These are phyloP conservation scores for Cornus suecica DNA, from an alignment of 148 eudicot genomes.

Conservation along the genomic window DNA sequence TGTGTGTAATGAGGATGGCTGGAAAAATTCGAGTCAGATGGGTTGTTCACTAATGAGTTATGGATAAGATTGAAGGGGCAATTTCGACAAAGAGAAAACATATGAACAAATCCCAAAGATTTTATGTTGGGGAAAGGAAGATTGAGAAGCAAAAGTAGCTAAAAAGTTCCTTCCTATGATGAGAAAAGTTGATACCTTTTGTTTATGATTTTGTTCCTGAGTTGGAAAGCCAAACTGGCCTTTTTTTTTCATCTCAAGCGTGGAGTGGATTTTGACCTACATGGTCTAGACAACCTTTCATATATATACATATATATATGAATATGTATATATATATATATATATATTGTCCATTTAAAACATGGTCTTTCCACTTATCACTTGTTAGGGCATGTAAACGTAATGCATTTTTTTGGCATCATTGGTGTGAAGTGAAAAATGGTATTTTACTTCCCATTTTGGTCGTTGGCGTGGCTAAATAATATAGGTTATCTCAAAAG, in stretches of 20 bases:
- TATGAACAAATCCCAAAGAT: conserved; percentile 21
- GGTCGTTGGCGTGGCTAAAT: neutral
- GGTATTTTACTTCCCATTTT: neutral
- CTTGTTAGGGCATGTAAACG: too few species aligned
- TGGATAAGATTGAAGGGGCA: conserved; percentile 19
- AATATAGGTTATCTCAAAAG: too few species aligned
- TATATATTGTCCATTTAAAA: neutral
- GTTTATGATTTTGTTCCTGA: conserved; percentile 19
- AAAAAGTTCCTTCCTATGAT: conserved; percentile 15
- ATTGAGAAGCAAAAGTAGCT: conserved; percentile 11
- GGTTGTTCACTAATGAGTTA: neutral
- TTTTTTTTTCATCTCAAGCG: conserved; percentile 12
- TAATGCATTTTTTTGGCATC: too few species aligned
- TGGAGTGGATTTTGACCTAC: conserved; percentile 13
- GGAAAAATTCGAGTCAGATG: too few species aligned
- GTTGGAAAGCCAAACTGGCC: conserved; percentile 25
- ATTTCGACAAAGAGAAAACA: conserved; percentile 13
- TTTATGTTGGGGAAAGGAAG: conserved; percentile 24
- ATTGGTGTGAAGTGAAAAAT: neutral
- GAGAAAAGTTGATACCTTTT: conserved; percentile 17
- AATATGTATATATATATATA: neutral
- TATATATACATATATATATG: neutral
- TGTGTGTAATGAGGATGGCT: neutral
- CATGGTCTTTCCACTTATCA: neutral
- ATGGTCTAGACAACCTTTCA: conserved; percentile 15